These are phyloP conservation scores for Trichoderma oligosporum DNA, from an alignment of 2,329 filamentous ascomycete species.

Conservation along the genomic window DNA sequence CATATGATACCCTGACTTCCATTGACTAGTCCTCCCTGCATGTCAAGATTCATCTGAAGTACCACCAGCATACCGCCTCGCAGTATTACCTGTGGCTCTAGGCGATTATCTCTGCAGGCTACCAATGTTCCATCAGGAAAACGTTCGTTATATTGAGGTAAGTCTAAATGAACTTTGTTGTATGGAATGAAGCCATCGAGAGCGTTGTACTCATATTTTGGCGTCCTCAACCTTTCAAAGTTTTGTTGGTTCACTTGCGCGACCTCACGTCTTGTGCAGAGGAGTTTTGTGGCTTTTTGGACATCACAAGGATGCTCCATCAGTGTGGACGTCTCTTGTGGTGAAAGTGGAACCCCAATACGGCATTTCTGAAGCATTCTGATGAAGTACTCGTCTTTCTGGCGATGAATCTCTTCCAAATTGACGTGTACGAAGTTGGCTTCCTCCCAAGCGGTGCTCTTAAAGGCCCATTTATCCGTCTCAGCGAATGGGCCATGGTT, in stretches of 20 bases:
- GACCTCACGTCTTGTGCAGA: slow-evolving; percentile 12
- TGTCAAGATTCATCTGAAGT: slow-evolving; percentile 27
- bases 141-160: background rate
- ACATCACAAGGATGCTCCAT: slow-evolving; percentile 13
- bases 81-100: slow-evolving; percentile 21
- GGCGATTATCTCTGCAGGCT: slow-evolving; percentile 19
- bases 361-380: slow-evolving; percentile 17
- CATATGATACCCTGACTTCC: slow-evolving; percentile 29
- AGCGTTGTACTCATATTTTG: background rate
- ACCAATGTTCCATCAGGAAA: slow-evolving; percentile 19
- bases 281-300: slow-evolving; percentile 10
- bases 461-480: slow-evolving; percentile 60
- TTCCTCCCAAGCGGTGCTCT: slow-evolving; percentile 52
- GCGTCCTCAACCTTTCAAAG: background rate
- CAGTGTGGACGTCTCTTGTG: background rate
- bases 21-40: slow-evolving; percentile 23
- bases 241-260: background rate
- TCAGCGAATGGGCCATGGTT: slow-evolving; percentile 29
- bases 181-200: slow-evolving; percentile 6
- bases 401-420: slow-evolving; percentile 54
- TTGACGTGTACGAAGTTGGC: slow-evolving; percentile 53
- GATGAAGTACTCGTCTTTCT: slow-evolving; percentile 41
- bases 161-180: background rate
- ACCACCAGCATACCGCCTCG: slow-evolving; percentile 25
- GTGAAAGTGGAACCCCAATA: slow-evolving; percentile 1